phyloP scores from a whole-genome alignment of 179 eudicot species.

The Silene noctiflora region DNA sequence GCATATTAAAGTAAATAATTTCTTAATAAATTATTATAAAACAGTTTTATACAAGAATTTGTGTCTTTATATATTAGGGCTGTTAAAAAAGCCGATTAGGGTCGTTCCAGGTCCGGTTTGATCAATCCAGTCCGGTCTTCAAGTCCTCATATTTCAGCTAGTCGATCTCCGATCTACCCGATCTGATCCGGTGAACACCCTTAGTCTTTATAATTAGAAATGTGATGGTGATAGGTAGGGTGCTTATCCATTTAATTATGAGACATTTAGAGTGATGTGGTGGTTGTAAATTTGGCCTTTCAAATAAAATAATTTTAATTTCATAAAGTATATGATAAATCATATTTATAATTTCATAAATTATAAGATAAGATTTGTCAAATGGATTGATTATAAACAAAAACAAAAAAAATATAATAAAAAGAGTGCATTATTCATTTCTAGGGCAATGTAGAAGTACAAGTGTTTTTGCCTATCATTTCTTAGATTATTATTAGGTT shows the following conservation, averaged over 20 bases:
- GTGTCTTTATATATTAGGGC: no score
- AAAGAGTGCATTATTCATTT: neutral
- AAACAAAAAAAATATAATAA: no score
- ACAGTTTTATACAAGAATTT: no score
- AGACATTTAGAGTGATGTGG: constrained; percentile 4
- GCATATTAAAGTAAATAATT: no score
- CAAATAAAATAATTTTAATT: neutral
- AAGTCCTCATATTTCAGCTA: no score
- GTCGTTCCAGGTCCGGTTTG: no score
- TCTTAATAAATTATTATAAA: no score
- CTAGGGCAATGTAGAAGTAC: neutral
- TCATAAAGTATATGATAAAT: neutral
- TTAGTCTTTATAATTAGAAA: neutral
- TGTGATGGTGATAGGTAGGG: neutral
- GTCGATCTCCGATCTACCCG: no score
- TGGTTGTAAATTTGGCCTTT: constrained; percentile 16
- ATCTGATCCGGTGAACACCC: no score
- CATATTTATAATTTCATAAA: neutral
- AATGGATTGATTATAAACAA: neutral
- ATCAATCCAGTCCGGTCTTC: no score
- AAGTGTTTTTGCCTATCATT: neutral
- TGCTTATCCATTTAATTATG: constrained; percentile 16
- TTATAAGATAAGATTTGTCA: no score
- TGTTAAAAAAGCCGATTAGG: no score
- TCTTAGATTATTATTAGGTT: neutral